Conservation (phyloP, 345 rosid species). For the Conringia planisiliqua region DNA sequence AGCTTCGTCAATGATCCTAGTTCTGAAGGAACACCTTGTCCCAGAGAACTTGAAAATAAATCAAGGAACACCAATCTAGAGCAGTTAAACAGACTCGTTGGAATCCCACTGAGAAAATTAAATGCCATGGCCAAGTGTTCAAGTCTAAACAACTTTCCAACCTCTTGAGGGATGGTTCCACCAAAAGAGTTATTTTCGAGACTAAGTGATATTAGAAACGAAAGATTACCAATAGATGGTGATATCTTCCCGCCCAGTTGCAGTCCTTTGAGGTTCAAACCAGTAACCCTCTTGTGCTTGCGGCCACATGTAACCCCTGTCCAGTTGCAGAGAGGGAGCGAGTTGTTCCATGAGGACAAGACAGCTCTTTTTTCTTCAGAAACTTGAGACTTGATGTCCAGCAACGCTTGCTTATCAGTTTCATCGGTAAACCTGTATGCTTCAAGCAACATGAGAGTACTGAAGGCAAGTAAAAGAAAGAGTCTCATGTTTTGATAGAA, state of each 20-base stretch:
- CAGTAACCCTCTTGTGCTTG: background rate
- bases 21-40: slow-evolving; percentile 19
- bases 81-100: background rate
- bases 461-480: background rate
- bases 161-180: background rate
- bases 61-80: background rate
- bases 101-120: background rate
- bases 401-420: slow-evolving; percentile 8
- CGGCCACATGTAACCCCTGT: background rate
- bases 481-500: background rate
- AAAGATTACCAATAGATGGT: slow-evolving; percentile 26
- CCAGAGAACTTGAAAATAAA: background rate
- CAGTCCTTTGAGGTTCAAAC: background rate
- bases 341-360: slow-evolving; percentile 21
- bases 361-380: background rate
- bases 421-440: background rate
- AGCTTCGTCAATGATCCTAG: slow-evolving; percentile 24
- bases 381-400: slow-evolving; percentile 1
- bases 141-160: slow-evolving; percentile 2
- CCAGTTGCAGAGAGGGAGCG: slow-evolving; percentile 19
- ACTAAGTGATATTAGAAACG: background rate
- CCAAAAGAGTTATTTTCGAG: background rate
- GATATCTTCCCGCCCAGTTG: slow-evolving; percentile 1
- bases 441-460: background rate
- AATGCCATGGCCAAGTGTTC: background rate